Percentiles rank a stretch among this genome's conserved stretches.
phyloP scores from a whole-genome alignment of 2,329 filamentous ascomycete species.

The Pseudocercospora cruenta region DNA sequence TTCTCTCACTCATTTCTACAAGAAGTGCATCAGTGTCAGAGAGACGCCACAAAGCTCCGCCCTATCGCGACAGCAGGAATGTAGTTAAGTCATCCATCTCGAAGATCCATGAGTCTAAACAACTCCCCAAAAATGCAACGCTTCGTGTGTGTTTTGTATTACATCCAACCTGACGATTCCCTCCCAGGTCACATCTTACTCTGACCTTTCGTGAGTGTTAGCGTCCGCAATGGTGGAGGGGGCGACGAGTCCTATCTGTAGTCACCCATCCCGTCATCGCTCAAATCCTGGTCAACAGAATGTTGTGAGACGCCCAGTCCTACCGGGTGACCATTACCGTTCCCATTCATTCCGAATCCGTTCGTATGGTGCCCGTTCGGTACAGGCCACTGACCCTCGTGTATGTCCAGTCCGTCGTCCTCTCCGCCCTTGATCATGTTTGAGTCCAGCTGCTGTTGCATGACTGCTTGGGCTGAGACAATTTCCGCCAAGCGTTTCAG shows the following conservation, averaged over 20 bases:
- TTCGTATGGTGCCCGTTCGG: slow-evolving; percentile 21
- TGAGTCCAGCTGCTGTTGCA: slow-evolving; percentile 60
- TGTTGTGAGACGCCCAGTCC: slow-evolving; percentile 18
- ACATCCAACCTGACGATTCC: neutral
- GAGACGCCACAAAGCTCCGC: neutral
- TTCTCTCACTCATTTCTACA: neutral
- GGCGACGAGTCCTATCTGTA: slow-evolving; percentile 17
- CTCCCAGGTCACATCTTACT: neutral
- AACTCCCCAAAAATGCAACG: neutral
- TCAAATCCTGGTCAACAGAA: slow-evolving; percentile 21
- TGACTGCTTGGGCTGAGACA: slow-evolving; percentile 92
- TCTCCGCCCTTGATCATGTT: slow-evolving; percentile 33
- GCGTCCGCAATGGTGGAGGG: neutral
- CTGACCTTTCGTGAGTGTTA: neutral
- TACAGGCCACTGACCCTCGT: slow-evolving; percentile 29
- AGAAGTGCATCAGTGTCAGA: neutral
- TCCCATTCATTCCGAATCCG: slow-evolving; percentile 16
- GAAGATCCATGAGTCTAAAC: neutral
- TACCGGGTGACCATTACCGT: slow-evolving; percentile 9
- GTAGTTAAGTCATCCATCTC: neutral
- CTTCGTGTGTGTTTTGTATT: neutral
- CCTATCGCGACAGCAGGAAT: neutral
- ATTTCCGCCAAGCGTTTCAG: slow-evolving; percentile 98
- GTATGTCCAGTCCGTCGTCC: slow-evolving; percentile 29
- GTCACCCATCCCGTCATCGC: slow-evolving; percentile 16